These are phyloP conservation scores for Erythrophleum fordii DNA, from an alignment of 306 rosid genomes.

Conservation along the genomic window DNA sequence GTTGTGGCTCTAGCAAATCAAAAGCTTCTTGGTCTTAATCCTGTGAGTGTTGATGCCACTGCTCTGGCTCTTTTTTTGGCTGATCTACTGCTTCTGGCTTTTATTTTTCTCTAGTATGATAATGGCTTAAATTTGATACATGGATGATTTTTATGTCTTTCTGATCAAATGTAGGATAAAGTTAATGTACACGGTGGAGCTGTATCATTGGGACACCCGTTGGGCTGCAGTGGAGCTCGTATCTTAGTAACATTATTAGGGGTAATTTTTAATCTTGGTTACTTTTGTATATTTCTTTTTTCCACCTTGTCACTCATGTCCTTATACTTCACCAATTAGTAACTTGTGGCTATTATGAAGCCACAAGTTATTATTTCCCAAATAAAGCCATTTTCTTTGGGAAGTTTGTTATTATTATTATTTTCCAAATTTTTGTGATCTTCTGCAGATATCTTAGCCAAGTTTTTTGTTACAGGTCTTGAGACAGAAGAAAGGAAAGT, in stretches of 20 bases:
- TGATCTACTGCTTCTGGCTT: constrained; percentile 22
- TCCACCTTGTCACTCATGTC: constrained; percentile 2
- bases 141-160: constrained; percentile 22
- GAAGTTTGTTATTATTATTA: background rate
- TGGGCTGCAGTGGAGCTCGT: constrained; percentile 99
- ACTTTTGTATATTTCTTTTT: constrained; percentile 8
- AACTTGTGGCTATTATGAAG: background rate
- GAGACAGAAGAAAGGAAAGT: constrained; percentile 78
- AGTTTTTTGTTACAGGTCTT: constrained; percentile 63
- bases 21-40: constrained; percentile 85
- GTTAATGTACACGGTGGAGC: constrained; percentile 90
- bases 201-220: constrained; percentile 93
- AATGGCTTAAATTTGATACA: constrained; percentile 16
- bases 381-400: constrained; percentile 10
- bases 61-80: constrained; percentile 26
- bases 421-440: constrained; percentile 8
- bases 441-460: constrained; percentile 31
- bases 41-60: constrained; percentile 63
- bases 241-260: constrained; percentile 86
- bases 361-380: constrained; percentile 11
- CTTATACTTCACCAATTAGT: constrained; percentile 7
- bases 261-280: constrained; percentile 52
- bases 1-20: constrained; percentile 92
- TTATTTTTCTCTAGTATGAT: constrained; percentile 1
- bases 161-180: constrained; percentile 64